Base-by-base conservation (phyloP, 2,329 filamentous ascomycete species). In the Fusarium sp. region DNA sequence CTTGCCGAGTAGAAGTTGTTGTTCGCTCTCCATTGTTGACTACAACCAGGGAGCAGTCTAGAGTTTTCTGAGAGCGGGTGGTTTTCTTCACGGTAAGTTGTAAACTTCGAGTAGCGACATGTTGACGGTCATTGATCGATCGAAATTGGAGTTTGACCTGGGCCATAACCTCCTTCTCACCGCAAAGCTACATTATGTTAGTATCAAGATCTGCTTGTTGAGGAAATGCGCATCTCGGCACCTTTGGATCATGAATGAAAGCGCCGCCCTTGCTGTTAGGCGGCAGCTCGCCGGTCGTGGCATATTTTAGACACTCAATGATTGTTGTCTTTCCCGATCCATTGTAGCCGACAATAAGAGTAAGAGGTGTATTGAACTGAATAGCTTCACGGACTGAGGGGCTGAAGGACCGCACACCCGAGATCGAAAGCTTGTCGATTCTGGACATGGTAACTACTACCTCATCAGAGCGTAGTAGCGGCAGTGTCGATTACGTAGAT, bases 311-410 rank as follows among this genome's bases (percentile, higher is more conserved):
- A 81, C 95, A 97, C 83, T 99, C 96, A 83, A 99, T 99, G 80
- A 99, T 97, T 65, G 96, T 98, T 15, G 96, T 99, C 85, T 99
- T 99, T 71, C 96, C 96, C 2, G 96, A 98, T 62, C 96, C 96
- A 85, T 99, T 99, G 83, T 95, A 94, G 66, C 96, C 96, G 66
- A 99, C 97, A 76, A 99, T 99, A 71, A 99, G 88, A 18, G 96
- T 99, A 64, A 99, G 88, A 32, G 96, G 97, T 2, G 94, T 93
- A 74, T 95, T 91, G 82, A 99, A 98, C 76, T 93, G 88, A 71
- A 98, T 97, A 42, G 89, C 92, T 83, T 98, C 93, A 73, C 88
- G 88, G 67, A 88, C 86, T 47, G 88, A 87, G 73, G 93, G 92
- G 82, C 93, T 93, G 81, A 98, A 98, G 64, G 96, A 98, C 76